These are phyloP conservation scores for Musa itinerans DNA, from an alignment of 176 grass and related monocot species.

Conservation along the genomic window DNA sequence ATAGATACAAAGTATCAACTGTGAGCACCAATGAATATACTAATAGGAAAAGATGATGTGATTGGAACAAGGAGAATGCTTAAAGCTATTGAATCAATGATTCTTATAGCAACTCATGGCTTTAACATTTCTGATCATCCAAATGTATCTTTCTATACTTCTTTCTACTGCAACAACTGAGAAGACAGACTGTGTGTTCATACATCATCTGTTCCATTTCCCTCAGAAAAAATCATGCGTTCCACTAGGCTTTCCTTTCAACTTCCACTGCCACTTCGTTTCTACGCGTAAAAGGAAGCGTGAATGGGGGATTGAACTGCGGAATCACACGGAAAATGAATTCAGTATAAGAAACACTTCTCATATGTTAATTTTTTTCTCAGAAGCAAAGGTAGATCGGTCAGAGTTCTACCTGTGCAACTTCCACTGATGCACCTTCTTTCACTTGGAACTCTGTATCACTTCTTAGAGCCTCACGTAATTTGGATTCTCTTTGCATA, in stretches of 20 bases:
- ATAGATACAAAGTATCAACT: no score
- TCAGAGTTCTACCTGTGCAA: slow-evolving; percentile 65
- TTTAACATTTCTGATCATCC: no score
- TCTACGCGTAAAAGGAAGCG: slow-evolving; percentile 69
- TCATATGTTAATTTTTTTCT: not conserved
- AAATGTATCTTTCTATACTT: no score
- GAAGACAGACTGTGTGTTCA: no score
- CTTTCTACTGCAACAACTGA: no score
- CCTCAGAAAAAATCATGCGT: no score
- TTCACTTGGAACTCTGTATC: slow-evolving; percentile 57
- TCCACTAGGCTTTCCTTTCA: slow-evolving; percentile 36
- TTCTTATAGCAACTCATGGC: no score
- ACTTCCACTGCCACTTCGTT: slow-evolving; percentile 92
- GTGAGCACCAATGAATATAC: no score
- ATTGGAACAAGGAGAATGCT: no score
- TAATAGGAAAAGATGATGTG: no score
- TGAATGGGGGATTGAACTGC: slow-evolving; percentile 93
- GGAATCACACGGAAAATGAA: slow-evolving; percentile 22
- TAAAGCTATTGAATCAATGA: no score
- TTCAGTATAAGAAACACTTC: slow-evolving; percentile 11
- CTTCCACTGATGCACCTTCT: slow-evolving; percentile 49
- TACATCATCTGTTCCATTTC: no score
- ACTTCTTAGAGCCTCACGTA: slow-evolving; percentile 48
- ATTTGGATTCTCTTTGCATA: slow-evolving; percentile 39
- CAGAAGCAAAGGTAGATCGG: not conserved